phyloP scores from a whole-genome alignment of 352 stramenopile genomes.

The Phytophthora multivora region DNA sequence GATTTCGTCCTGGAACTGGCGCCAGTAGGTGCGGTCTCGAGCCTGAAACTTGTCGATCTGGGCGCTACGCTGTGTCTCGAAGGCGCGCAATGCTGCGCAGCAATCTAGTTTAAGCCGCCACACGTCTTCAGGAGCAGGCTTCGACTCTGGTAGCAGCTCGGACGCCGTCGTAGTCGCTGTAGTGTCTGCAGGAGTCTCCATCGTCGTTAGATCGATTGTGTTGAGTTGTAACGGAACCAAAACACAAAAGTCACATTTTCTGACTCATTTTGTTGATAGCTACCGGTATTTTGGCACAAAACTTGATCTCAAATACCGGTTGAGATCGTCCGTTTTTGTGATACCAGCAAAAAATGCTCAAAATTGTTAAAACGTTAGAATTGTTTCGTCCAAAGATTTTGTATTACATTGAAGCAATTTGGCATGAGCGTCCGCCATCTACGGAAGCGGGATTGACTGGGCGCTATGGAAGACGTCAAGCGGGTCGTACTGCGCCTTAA shows the following conservation, averaged over 20 bases:
- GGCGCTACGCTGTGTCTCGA: constrained; percentile 63
- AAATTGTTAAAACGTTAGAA: no score
- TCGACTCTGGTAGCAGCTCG: not conserved
- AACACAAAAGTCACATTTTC: no score
- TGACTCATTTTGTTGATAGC: no score
- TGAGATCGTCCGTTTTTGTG: no score
- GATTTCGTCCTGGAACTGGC: constrained; percentile 80
- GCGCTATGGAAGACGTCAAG: constrained; percentile 57
- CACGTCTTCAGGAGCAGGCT: constrained; percentile 24
- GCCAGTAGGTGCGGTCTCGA: constrained; percentile 76
- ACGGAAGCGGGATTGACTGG: constrained; percentile 56
- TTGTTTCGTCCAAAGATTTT: no score
- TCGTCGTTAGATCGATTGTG: constrained; percentile 18
- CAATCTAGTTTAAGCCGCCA: constrained; percentile 68
- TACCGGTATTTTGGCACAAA: no score
- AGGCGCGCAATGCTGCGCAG: constrained; percentile 64
- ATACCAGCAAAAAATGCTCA: no score
- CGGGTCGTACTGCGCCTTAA: constrained; percentile 59
- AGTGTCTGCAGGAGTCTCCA: not conserved
- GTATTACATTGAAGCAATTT: no score
- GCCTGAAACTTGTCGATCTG: constrained; percentile 78
- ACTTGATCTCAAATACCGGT: no score
- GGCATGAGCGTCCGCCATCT: no score
- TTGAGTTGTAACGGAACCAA: not conserved
- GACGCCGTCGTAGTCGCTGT: not conserved